Evolutionary conservation across 192 early-diverging fungal genomes (phyloP), one percentile per base, ranked within the genome.

Genomic region (Chytriomyces sp.): DNA sequence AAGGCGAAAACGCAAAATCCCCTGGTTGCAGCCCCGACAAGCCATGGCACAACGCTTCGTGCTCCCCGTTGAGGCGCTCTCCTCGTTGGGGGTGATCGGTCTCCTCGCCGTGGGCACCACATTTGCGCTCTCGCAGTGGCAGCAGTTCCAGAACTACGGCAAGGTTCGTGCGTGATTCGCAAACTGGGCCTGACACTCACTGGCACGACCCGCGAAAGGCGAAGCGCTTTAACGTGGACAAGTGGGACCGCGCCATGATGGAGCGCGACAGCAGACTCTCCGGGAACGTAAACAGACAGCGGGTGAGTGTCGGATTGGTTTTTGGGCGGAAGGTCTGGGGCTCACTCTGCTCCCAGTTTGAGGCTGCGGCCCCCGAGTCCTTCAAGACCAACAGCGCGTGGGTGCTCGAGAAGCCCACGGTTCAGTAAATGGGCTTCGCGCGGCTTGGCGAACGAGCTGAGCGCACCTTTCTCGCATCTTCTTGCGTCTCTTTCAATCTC

Each of bases 231-330:
- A 85, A 70, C 71, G 81, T 85, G 0, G 85, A 87, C 56, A 68
- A 70, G 30, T 87, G 85, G 85, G 85, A 87, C 76, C 59, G 85
- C 25, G 56, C 78, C 30, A 87, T 87, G 85, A 87, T 87, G 85
- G 85, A 87, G 61, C 70, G 85, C n/a, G 85, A 87, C 71, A 59
- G 61, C 12, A 60, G 85, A 49, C 63, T 87, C 28, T 83, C 85
- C 2, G 85, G 85, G 56, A 87, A 87, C 62, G 85, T 87, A 22
- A 87, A 87, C 80, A 54, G 72, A 39, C 85, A 87, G 63, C 33
- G 25, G 57, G 85, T 87, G 70, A 33, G 69, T 54, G 33, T 57
- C 30, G 40, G 52, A 53, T 31, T 40, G 22, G 6, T 4, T 0
- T 5, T 2, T 41, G 5, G 14, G 59, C 5, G 4, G 52, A 22